Conservation (phyloP, 495 filamentous ascomycete species). For the Aspergillus leporis region DNA sequence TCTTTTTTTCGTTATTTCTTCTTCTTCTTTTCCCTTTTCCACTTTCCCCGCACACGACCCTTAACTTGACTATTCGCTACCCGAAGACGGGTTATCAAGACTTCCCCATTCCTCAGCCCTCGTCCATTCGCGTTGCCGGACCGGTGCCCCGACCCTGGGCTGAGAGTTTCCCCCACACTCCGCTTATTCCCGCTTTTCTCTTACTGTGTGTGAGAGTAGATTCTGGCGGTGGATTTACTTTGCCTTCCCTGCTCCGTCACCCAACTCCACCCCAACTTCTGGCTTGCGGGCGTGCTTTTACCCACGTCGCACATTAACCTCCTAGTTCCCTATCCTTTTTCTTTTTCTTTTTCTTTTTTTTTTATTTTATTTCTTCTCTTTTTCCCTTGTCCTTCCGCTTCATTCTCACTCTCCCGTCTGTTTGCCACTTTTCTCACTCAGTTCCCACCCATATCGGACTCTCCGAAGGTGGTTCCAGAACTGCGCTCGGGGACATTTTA, state of each 20-base stretch:
- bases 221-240: conserved; percentile 4
- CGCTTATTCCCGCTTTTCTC: conserved; percentile 27
- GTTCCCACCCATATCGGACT: conserved; percentile 7
- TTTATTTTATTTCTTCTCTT: conserved; percentile 5
- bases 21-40: conserved; percentile 22
- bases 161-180: conserved; percentile 41
- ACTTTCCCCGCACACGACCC: conserved; percentile 8
- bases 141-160: conserved; percentile 38
- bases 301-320: conserved; percentile 11
- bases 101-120: background rate
- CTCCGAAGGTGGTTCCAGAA: conserved; percentile 8
- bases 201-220: background rate
- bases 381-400: conserved; percentile 1
- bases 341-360: conserved; percentile 7
- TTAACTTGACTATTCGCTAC: too few relatives aligned
- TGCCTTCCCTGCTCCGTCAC: conserved; percentile 1
- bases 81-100: background rate
- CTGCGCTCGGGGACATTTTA: conserved; percentile 10
- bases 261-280: background rate
- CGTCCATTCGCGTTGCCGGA: conserved; percentile 28
- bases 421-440: background rate
- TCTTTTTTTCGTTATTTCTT: conserved; percentile 8
- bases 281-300: background rate
- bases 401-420: background rate
- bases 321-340: conserved; percentile 5